These are phyloP conservation scores for Glycyrrhiza uralensis DNA, from an alignment of 306 rosid species.

Conservation along the genomic window DNA sequence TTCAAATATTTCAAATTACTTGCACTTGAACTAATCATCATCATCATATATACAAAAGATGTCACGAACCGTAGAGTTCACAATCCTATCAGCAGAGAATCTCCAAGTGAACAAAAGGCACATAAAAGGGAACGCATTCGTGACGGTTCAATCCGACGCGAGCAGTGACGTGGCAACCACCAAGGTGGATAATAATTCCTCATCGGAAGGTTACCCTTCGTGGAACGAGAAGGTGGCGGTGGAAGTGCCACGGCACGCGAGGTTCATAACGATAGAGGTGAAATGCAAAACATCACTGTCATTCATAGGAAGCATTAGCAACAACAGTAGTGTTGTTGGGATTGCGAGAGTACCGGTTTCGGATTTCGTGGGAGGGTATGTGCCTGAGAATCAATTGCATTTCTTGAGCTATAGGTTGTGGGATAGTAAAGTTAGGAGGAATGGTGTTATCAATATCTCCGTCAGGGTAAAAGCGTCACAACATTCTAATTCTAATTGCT, in stretches of 20 bases:
- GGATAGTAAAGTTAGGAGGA: constrained; percentile 51
- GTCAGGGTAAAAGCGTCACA: constrained; percentile 39
- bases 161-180: constrained; percentile 12
- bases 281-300: constrained; percentile 45
- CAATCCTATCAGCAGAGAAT: constrained; percentile 53
- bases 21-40: too few relatives aligned
- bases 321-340: constrained; percentile 54
- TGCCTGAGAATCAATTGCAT: constrained; percentile 55
- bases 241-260: constrained; percentile 45
- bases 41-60: too few relatives aligned
- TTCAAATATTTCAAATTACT: too few relatives aligned
- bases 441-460: constrained; percentile 66
- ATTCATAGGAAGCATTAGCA: constrained; percentile 15
- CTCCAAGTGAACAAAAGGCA: constrained; percentile 36
- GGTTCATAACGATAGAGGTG: constrained; percentile 39
- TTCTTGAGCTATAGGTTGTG: constrained; percentile 72
- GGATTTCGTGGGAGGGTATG: constrained; percentile 44
- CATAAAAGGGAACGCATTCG: constrained; percentile 44
- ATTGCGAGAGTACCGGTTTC: constrained; percentile 46
- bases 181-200: constrained; percentile 29
- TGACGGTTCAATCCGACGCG: constrained; percentile 34
- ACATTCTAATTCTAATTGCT: neutral
- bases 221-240: constrained; percentile 59
- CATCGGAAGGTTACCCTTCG: constrained; percentile 41
- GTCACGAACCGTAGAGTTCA: constrained; percentile 47